A percentile compares a stretch with the other conserved stretches of the same genome.
Evolutionary conservation across 345 rosid genomes (phyloP).

Genomic region (Lumnitzera littorea): DNA sequence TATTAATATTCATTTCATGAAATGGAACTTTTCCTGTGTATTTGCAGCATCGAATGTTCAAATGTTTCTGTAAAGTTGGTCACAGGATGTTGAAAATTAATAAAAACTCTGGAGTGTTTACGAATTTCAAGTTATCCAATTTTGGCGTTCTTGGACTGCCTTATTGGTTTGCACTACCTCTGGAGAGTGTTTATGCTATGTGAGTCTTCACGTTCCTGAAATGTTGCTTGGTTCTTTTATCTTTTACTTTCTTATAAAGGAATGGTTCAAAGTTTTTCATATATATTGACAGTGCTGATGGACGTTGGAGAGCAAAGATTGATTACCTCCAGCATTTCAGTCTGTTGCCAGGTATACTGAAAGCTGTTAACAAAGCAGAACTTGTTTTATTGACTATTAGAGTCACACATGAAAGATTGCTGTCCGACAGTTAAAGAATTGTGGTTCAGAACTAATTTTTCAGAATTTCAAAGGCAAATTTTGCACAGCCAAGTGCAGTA

Average conservation of each 20-base stretch:
- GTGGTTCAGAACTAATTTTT: no score
- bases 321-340: conserved; percentile 48
- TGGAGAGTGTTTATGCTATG: conserved; percentile 65
- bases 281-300: conserved; percentile 38
- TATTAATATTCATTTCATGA: conserved; percentile 13
- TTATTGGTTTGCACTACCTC: conserved; percentile 59
- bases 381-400: no score
- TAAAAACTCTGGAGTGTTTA: conserved; percentile 52
- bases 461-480: no score
- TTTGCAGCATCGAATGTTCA: background rate
- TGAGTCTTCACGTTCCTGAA: conserved; percentile 31
- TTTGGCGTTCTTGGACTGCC: conserved; percentile 80
- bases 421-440: no score
- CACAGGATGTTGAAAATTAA: conserved; percentile 60
- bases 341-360: conserved; percentile 65
- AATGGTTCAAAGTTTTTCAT: conserved; percentile 9
- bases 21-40: conserved; percentile 6
- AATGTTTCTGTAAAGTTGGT: conserved; percentile 37
- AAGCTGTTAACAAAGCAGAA: no score
- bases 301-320: conserved; percentile 26
- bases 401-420: no score
- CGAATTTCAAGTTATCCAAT: conserved; percentile 60
- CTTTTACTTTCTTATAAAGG: no score
- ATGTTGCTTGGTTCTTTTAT: background rate
- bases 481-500: no score